These are phyloP conservation scores for peach (Prunus persica) DNA, from an alignment of 306 rosid genomes.

Conservation along the genomic window DNA sequence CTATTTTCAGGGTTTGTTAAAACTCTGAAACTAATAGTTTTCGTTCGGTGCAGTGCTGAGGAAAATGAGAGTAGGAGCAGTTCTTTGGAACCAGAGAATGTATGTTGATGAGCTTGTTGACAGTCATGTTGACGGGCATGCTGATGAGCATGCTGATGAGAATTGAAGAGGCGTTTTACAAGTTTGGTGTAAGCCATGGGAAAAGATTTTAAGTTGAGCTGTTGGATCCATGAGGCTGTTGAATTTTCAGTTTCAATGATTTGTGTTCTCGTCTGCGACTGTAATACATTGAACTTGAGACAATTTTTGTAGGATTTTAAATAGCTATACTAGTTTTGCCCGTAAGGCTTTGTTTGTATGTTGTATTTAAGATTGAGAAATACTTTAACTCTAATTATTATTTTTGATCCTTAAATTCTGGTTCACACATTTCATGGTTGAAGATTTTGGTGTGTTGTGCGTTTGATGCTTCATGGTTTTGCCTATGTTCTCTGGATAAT, in stretches of 20 bases:
- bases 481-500: neutral
- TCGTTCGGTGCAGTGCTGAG: conserved; percentile 65
- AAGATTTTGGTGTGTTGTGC: neutral
- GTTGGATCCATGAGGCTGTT: conserved; percentile 17
- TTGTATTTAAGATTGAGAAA: conserved; percentile 23
- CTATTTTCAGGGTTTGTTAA: conserved; percentile 2
- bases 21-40: neutral
- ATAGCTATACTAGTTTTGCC: conserved; percentile 16
- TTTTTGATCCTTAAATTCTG: neutral
- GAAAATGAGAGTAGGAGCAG: conserved; percentile 41
- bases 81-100: conserved; percentile 1
- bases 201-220: conserved; percentile 18
- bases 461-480: neutral
- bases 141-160: conserved; percentile 4
- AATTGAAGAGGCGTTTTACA: conserved; percentile 7
- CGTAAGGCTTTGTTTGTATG: conserved; percentile 14
- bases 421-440: neutral
- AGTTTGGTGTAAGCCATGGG: conserved; percentile 28
- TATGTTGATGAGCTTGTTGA: conserved; percentile 2
- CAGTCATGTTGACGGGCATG: conserved; percentile 15
- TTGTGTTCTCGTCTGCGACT: conserved; percentile 37
- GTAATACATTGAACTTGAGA: neutral
- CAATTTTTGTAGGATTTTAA: conserved; percentile 29
- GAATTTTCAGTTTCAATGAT: conserved; percentile 15
- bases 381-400: conserved; percentile 5